Evolutionary conservation across 1,139 yeast genomes (phyloP), one percentile per base, ranked within the genome.

Genomic region (Magnusiomyces fungicola): DNA sequence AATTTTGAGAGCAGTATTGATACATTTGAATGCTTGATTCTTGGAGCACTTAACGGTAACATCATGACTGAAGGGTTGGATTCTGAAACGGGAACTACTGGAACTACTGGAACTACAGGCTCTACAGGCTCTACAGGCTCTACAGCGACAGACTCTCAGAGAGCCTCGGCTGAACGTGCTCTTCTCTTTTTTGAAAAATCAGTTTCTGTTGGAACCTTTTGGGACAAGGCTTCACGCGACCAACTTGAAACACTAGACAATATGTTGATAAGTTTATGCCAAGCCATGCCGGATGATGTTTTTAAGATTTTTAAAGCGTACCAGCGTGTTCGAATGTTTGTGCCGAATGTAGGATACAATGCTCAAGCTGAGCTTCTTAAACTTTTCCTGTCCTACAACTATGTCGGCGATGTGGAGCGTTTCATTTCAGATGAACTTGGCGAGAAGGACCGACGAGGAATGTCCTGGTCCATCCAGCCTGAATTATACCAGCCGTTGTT

Each of bases 341-440:
- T 69, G 6, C 72, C 71, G 18, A 56, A 58, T 3, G 55, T 76
- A 12, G 71, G 73, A 36, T 63, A 71, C 16, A 61, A 59, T 3
- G 73, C 83, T 0, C 72, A 81, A 41, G 70, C 68, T 12, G 73
- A 74, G 1, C 60, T 83, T 56, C 66, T 80, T 18, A 55, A 60
- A 14, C 66, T 71, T 58, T 74, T 81, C 66, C 57, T 83, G 19
- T 64, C 68, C 5, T 72, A 70, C 1, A 75, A 76, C 40, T 73
- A 69, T 50, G 73, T 78, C 4, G 81, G 79, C 2, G 87, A 82
- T 60, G 76, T 77, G 2, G 75, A 80, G 22, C 79, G 75, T 53
- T 71, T 82, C 57, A 65, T 85, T 57, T 72, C 75, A 43, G 70
- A 82, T 50, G 90, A 84, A 61, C 69, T 81, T 47, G 68, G 70